phyloP scores from a whole-genome alignment of 2,329 filamentous ascomycete genomes.

The Hysterium pulicare region DNA sequence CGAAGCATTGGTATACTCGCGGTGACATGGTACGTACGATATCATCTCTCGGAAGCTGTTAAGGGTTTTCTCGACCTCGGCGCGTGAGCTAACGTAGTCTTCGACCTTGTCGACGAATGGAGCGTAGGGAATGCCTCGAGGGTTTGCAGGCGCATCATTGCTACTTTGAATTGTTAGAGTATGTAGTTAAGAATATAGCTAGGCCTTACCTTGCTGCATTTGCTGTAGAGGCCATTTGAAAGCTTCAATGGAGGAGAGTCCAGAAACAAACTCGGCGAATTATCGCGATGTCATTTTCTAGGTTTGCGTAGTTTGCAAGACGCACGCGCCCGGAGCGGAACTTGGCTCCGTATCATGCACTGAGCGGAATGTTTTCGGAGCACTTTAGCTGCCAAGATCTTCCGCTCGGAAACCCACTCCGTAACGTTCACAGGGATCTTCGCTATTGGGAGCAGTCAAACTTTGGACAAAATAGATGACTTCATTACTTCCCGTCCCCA shows the following conservation, averaged over 20 bases:
- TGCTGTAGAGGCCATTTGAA: conserved; percentile 25
- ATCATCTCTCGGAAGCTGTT: conserved; percentile 92
- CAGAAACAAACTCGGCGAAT: conserved; percentile 5
- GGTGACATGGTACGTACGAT: conserved; percentile 55
- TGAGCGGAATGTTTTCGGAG: not conserved
- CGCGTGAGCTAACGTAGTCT: conserved; percentile 76
- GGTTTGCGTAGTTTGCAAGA: conserved; percentile 21
- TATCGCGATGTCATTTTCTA: conserved; percentile 10
- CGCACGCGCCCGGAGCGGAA: not conserved
- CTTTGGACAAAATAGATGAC: not conserved
- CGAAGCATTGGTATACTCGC: not conserved
- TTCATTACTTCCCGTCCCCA: not conserved
- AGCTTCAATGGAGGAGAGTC: conserved; percentile 8
- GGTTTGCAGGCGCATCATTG: conserved; percentile 62
- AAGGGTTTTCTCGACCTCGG: conserved; percentile 76
- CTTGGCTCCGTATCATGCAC: not conserved
- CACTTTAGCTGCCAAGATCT: not conserved
- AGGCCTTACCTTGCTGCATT: conserved; percentile 21
- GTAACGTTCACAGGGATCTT: not conserved
- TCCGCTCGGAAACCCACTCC: not conserved
- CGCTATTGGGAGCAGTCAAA: not conserved
- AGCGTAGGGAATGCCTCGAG: conserved; percentile 76
- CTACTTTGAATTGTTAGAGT: conserved; percentile 14
- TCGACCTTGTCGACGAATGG: conserved; percentile 87
- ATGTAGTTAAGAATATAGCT: conserved; percentile 8